Conservation (phyloP, 2,329 filamentous ascomycete species). For the Chaetothyriales sp. region DNA sequence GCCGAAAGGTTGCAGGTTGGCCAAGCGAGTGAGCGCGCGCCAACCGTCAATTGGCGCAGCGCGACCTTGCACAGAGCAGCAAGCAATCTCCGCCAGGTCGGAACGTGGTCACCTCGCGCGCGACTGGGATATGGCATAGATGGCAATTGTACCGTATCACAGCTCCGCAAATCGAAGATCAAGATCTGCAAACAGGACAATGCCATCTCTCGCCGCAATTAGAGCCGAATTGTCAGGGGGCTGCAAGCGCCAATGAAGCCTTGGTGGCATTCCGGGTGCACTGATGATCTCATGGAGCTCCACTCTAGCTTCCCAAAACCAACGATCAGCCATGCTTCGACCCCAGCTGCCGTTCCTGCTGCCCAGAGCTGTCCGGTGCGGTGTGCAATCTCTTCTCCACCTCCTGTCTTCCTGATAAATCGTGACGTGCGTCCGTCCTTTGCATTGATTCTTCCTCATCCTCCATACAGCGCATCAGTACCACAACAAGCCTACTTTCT, state of each 20-base stretch:
- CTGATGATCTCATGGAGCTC: neutral
- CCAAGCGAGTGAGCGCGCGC: neutral
- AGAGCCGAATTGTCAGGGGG: neutral
- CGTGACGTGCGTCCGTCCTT: neutral
- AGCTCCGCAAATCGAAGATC: neutral
- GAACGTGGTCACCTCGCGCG: neutral
- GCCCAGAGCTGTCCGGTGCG: neutral
- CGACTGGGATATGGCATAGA: neutral
- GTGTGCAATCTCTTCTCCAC: neutral
- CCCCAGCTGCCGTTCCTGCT: neutral
- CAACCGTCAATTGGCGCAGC: neutral
- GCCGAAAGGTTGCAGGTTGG: constrained; percentile 1
- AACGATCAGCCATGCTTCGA: neutral
- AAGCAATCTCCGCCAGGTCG: neutral
- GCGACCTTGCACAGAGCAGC: neutral
- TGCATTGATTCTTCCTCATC: neutral
- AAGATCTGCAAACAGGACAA: neutral
- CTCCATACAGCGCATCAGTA: constrained; percentile 2
- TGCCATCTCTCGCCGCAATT: neutral
- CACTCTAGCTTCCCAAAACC: neutral
- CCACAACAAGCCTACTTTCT: constrained; percentile 16
- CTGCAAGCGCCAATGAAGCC: neutral
- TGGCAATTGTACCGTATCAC: neutral
- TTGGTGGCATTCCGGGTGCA: neutral
- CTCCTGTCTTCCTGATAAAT: neutral